Evolutionary conservation across 73 alveolate species (phyloP), one percentile per base, ranked within the genome.

Genomic region (Blepharisma japonicum): DNA sequence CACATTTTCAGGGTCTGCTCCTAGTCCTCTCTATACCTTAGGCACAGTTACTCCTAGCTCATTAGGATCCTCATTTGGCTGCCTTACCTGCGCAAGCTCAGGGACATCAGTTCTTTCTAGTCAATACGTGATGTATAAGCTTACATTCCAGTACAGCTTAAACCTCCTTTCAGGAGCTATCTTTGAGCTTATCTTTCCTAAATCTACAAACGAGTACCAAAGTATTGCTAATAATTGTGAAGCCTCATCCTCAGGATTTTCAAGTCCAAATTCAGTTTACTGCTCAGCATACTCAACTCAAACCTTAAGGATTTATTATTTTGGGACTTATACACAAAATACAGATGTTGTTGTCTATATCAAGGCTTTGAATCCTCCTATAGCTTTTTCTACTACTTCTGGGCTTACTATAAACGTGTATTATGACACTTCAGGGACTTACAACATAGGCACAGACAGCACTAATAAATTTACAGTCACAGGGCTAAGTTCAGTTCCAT

Each of bases 221-320:
- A 14, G 49, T 3, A 9, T 61, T 2, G 14, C 74, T 20, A 1
- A 61, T 14, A 61, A 61, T 39, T 61, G 74, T 61, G 74, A 61
- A 61, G 74, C 74, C 23, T 18, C 14, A 14, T 61, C 74, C 23
- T 14, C 74, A 1, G 74, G 74, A 9, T 61, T 61, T 61, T 18
- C 49, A 1, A 9, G 48, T 3, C 18, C 47, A 61, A 39, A n/a
- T 9, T 18, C 49, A 1, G 42, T 32, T 32, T 32, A 32, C 42
- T 61, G 74, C 47, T n/a, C 18, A 1, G 23, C 18, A 25, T 8
- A n/a, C 14, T 20, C 50, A 20, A 9, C 49, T 2, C 47, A 14
- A 18, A 20, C 46, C 2, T 2, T 61, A 1, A n/a, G 47, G 47
- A 61, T 61, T 20, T 14, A n/a, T 14, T 18, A 0, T 1, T 61